These are phyloP conservation scores for Hippophae gyantsensis DNA, from an alignment of 306 rosid species.

Conservation along the genomic window DNA sequence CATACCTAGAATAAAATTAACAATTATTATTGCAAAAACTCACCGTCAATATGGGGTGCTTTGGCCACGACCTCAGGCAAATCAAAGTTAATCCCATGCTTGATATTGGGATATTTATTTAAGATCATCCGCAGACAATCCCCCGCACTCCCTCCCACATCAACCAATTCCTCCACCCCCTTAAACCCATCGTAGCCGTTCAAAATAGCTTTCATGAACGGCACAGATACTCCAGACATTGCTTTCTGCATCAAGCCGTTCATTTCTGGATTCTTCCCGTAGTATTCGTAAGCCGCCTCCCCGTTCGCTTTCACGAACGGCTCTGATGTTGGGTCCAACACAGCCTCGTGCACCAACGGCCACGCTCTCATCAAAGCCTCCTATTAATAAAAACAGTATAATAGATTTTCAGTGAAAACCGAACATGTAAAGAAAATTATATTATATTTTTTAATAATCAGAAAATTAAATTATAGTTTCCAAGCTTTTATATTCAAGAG, in stretches of 20 bases:
- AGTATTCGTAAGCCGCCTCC: slow-evolving; percentile 56
- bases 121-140: slow-evolving; percentile 84
- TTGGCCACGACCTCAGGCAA: slow-evolving; percentile 75
- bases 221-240: slow-evolving; percentile 82
- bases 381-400: slow-evolving; percentile 4
- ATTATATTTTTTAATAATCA: no score
- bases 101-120: slow-evolving; percentile 36
- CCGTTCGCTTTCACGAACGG: slow-evolving; percentile 78
- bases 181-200: slow-evolving; percentile 56
- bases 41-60: slow-evolving; percentile 55
- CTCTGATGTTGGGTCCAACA: slow-evolving; percentile 56
- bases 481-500: no score
- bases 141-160: slow-evolving; percentile 89
- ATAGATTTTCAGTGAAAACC: no score
- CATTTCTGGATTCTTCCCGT: slow-evolving; percentile 65
- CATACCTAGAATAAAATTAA: background rate
- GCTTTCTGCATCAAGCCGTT: slow-evolving; percentile 70
- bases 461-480: no score
- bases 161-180: slow-evolving; percentile 55
- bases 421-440: no score
- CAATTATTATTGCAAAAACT: background rate
- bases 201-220: slow-evolving; percentile 63
- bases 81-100: slow-evolving; percentile 68
- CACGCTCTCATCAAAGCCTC: slow-evolving; percentile 74
- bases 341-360: slow-evolving; percentile 88